These are phyloP conservation scores for Schizophyllum amplum DNA, from an alignment of 1,284 basidiomycete genomes.

Conservation along the genomic window DNA sequence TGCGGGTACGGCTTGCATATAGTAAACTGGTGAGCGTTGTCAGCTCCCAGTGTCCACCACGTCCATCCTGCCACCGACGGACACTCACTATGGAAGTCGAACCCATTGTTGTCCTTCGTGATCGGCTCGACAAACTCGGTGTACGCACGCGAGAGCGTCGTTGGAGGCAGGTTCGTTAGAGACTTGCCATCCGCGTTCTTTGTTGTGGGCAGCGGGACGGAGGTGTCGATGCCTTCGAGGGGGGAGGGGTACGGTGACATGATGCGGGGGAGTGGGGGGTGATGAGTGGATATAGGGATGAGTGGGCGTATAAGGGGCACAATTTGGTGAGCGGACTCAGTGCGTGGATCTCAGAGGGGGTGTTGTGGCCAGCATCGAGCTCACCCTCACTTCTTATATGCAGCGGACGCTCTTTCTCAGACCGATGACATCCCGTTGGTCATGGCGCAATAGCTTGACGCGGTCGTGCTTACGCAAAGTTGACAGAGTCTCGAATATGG, in stretches of 20 bases:
- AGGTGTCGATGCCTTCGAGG: background rate
- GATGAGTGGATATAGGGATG: background rate
- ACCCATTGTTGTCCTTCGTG: conserved; percentile 43
- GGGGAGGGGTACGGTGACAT: background rate
- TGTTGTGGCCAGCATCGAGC: too few relatives aligned
- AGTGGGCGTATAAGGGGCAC: too few relatives aligned
- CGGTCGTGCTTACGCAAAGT: background rate
- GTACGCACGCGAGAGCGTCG: conserved; percentile 39
- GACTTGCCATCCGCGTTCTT: background rate
- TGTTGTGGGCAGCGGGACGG: background rate
- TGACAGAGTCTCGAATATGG: background rate
- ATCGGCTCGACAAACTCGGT: conserved; percentile 47
- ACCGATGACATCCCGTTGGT: background rate
- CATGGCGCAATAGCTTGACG: background rate
- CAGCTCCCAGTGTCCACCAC: background rate
- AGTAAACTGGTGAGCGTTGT: conserved; percentile 44
- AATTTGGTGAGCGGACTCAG: background rate
- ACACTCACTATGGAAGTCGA: conserved; percentile 61
- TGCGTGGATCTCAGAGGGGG: too few relatives aligned
- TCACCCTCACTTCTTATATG: background rate
- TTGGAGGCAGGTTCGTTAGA: conserved; percentile 18
- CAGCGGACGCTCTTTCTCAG: too few relatives aligned
- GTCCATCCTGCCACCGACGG: background rate
- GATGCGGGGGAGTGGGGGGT: background rate
- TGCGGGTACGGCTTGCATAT: conserved; percentile 37